Percentiles rank a stretch among this genome's conserved stretches.
Evolutionary conservation across 805 yeast species (phyloP).

Genomic region (Jamesozyma spencerorum): DNA sequence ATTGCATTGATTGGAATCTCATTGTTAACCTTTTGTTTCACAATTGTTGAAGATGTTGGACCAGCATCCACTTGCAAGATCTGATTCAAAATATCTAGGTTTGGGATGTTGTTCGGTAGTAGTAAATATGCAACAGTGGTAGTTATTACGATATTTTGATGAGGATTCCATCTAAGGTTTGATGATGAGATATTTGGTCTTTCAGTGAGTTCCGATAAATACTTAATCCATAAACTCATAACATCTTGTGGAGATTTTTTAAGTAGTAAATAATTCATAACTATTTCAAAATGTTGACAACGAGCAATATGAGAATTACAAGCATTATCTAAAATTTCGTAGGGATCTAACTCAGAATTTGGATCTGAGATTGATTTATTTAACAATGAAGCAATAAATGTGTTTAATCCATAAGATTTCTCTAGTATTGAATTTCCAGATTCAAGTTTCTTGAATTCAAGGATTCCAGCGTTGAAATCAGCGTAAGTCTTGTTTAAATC

Average conservation of each 20-base stretch:
- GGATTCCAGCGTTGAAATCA: conserved; percentile 1
- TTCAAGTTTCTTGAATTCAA: not conserved
- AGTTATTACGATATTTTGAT: conserved; percentile 14
- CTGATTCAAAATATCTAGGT: conserved; percentile 15
- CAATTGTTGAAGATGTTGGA: not conserved
- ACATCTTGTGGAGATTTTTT: conserved; percentile 20
- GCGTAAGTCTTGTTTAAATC: conserved; percentile 1
- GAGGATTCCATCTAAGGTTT: conserved; percentile 9
- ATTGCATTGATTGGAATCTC: not conserved
- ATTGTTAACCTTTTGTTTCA: not conserved
- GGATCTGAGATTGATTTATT: conserved; percentile 1
- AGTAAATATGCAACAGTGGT: conserved; percentile 22
- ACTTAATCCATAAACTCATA: conserved; percentile 27
- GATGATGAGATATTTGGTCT: conserved; percentile 9
- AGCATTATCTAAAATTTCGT: conserved; percentile 19
- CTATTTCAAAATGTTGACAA: conserved; percentile 22
- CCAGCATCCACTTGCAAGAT: conserved; percentile 15
- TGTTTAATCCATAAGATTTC: conserved; percentile 3
- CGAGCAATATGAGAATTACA: conserved; percentile 22
- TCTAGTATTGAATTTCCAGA: conserved; percentile 2
- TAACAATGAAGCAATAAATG: conserved; percentile 1
- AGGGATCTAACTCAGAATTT: conserved; percentile 16
- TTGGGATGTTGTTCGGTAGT: conserved; percentile 17
- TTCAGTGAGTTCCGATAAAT: conserved; percentile 14
- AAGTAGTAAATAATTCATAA: conserved; percentile 16